phyloP scores from a whole-genome alignment of 2,329 filamentous ascomycete species.

The Hansfordia pulvinata region DNA sequence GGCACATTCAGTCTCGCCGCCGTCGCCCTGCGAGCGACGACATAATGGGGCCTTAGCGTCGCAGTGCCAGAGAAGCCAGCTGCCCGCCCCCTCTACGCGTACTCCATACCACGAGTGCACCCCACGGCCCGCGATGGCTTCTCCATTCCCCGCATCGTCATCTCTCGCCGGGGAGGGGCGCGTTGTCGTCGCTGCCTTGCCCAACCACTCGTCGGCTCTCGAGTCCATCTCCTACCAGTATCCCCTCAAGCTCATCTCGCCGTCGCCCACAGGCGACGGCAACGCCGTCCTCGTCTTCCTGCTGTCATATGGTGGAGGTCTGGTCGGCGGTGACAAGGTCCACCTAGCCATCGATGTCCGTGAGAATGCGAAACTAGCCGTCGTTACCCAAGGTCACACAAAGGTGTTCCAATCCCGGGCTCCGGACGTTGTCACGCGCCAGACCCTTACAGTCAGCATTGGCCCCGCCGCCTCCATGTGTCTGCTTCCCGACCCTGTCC shows the following conservation, averaged over 20 bases:
- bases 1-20: no score
- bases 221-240: constrained; percentile 78
- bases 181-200: constrained; percentile 60
- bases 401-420: constrained; percentile 81
- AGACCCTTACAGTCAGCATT: constrained; percentile 38
- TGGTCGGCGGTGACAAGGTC: constrained; percentile 79
- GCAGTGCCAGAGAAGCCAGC: no score
- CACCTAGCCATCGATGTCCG: constrained; percentile 57
- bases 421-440: constrained; percentile 39
- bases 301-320: constrained; percentile 85
- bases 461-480: constrained; percentile 40
- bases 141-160: constrained; percentile 65
- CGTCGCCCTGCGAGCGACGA: no score
- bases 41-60: no score
- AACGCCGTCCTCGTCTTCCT: constrained; percentile 72
- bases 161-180: constrained; percentile 66
- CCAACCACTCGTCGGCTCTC: constrained; percentile 57
- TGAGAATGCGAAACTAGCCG: constrained; percentile 48
- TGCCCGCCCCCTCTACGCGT: no score
- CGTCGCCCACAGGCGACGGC: constrained; percentile 49
- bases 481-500: constrained; percentile 79
- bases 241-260: constrained; percentile 84
- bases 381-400: constrained; percentile 68
- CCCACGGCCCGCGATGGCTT: constrained; percentile 25
- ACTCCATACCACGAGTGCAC: no score